Conservation (phyloP, 23 red algal genomes). For the Pyropia yezoensis region DNA sequence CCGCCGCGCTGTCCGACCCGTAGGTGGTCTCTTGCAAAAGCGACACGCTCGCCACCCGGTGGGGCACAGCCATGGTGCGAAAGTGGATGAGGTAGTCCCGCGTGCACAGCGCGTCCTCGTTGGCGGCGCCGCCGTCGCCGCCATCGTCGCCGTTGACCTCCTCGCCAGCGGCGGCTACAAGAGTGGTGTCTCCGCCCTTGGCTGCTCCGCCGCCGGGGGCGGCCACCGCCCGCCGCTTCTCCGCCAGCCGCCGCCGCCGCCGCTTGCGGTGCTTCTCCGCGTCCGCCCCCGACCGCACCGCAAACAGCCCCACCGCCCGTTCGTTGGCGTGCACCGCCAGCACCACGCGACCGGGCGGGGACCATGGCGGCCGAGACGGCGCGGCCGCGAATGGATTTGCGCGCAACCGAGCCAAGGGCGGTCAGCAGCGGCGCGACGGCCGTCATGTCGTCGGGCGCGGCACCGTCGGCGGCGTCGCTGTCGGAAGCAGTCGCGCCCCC, state of each 20-base stretch:
- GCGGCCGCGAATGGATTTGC: conserved; percentile 15
- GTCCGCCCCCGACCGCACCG: conserved; percentile 16
- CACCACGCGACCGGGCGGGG: conserved; percentile 5
- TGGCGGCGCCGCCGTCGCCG: too few species aligned
- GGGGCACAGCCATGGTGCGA: too few species aligned
- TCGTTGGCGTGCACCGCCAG: conserved; percentile 37
- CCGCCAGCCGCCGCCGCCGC: conserved; percentile 16
- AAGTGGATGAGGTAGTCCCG: too few species aligned
- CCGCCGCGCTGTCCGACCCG: too few species aligned
- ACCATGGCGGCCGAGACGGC: conserved; percentile 8
- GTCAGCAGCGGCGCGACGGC: conserved; percentile 7
- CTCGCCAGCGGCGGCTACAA: neutral
- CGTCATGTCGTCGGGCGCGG: conserved; percentile 1
- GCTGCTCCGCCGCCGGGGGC: neutral
- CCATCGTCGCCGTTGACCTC: neutral
- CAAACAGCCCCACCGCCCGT: conserved; percentile 41
- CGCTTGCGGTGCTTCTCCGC: conserved; percentile 43
- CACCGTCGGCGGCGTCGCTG: neutral
- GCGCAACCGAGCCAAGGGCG: conserved; percentile 14
- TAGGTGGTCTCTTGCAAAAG: too few species aligned
- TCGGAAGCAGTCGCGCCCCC: neutral
- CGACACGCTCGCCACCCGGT: too few species aligned
- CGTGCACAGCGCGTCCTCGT: too few species aligned
- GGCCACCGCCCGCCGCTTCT: conserved; percentile 5
- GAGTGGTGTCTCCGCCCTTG: neutral